Base-by-base conservation (phyloP, 257 asterid species). In the Petunia axillaris region DNA sequence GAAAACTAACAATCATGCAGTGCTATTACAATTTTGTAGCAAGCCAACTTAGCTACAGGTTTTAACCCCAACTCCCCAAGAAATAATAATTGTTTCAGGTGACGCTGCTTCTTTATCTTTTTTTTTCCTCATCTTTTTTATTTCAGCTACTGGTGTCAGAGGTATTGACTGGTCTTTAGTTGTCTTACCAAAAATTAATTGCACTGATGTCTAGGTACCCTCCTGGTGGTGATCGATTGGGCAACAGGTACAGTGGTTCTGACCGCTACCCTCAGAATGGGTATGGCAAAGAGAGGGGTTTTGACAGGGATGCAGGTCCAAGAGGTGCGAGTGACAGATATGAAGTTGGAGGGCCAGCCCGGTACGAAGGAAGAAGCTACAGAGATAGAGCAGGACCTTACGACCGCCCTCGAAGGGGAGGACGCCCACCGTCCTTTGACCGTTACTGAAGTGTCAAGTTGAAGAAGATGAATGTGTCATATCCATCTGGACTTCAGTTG, bases 241-340 rank as follows among this genome's bases (percentile, higher is more conserved):
- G 82, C 55, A 96, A 89, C 58, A 89, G 97, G 85, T 91, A 90
- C 62, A 97, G 85, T 36, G 90, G 79, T 13, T 80, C 93, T 52
- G 99, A 92, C 48, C 97, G 93, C 57, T 91, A 89, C 85, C 92
- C 94, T 39, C 91, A 79, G 50, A 89, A 79, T 52, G 97, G 93
- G n/a, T 91, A 87, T 63, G 92, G 94, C 25, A 79, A 79, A 79
- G 76, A 52, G 39, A 79, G 76, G 50, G 75, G 75, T 6, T 79
- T 63, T 64, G 65, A 58, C 76, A 54, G 82, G 40, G 76, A 64
- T 48, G 80, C 14, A n/a, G 58, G 71, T 25, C 16, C 41, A 10
- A 76, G 71, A 76, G 80, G 50, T 40, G 62, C 55, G 38, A 64
- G 82, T 48, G 82, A 64, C 35, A 79, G 76, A 50, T 79, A 79